Percentiles rank a stretch among this genome's conserved stretches.
These are phyloP conservation scores for Sporothrix luriei DNA, from an alignment of 2,329 filamentous ascomycete species.

Conservation along the genomic window DNA sequence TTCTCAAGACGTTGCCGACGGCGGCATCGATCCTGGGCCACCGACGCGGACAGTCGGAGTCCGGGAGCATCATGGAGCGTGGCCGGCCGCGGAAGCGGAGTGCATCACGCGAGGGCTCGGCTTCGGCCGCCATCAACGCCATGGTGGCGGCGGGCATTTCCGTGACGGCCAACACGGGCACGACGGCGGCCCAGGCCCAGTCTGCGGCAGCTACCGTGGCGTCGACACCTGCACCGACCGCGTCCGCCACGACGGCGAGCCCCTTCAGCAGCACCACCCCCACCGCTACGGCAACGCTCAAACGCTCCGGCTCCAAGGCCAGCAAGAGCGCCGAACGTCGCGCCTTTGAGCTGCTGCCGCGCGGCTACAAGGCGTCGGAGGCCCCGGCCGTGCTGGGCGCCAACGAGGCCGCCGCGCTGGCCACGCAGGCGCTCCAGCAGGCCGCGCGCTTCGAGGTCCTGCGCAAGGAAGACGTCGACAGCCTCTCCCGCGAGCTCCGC, in stretches of 20 bases:
- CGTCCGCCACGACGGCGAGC: background rate
- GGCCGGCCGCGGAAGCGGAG: slow-evolving; percentile 61
- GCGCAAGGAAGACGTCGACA: slow-evolving; percentile 62
- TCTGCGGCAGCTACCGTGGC: too few species aligned
- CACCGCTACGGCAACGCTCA: slow-evolving; percentile 41
- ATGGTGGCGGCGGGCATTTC: slow-evolving; percentile 22
- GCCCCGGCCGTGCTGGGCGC: slow-evolving; percentile 52
- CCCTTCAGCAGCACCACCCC: background rate
- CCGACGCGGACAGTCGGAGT: slow-evolving; percentile 59
- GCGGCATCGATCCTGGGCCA: slow-evolving; percentile 45
- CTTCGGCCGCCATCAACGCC: slow-evolving; percentile 25
- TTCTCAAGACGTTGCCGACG: slow-evolving; percentile 41
- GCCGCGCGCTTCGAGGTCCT: slow-evolving; percentile 67
- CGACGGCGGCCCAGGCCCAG: slow-evolving; percentile 31
- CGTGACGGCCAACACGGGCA: slow-evolving; percentile 37
- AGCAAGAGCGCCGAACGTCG: slow-evolving; percentile 56
- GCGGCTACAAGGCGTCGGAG: slow-evolving; percentile 59
- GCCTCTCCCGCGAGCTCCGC: slow-evolving; percentile 70
- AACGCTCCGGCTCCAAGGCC: slow-evolving; percentile 49
- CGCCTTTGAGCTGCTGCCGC: slow-evolving; percentile 64
- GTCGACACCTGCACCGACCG: background rate
- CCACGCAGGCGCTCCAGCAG: slow-evolving; percentile 64
- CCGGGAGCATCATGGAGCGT: slow-evolving; percentile 62
- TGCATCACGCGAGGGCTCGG: slow-evolving; percentile 37
- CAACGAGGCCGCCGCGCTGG: slow-evolving; percentile 55